These are phyloP conservation scores for Zygotorulaspora florentina DNA, from an alignment of 805 yeast species.

Conservation along the genomic window DNA sequence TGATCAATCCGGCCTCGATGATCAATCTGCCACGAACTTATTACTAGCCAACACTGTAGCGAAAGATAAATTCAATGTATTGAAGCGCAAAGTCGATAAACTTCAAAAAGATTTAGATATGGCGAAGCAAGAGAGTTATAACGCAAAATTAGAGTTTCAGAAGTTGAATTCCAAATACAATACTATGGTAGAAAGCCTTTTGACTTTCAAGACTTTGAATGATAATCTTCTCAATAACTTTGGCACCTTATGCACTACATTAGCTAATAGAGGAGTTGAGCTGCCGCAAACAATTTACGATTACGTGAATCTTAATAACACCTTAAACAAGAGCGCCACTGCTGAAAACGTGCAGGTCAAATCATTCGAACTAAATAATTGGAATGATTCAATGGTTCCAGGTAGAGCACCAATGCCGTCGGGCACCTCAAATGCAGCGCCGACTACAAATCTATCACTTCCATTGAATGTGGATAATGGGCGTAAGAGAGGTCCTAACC, in stretches of 20 bases:
- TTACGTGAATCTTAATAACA: conserved; percentile 4
- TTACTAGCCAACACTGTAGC: conserved; percentile 24
- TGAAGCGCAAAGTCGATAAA: conserved; percentile 37
- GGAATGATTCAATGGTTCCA: conserved; percentile 11
- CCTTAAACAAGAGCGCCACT: conserved; percentile 5
- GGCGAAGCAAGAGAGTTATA: conserved; percentile 24
- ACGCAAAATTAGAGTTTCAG: conserved; percentile 36
- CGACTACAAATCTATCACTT: conserved; percentile 14
- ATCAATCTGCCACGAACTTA: conserved; percentile 16
- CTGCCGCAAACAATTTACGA: conserved; percentile 44
- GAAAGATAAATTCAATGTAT: conserved; percentile 24
- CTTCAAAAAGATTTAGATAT: conserved; percentile 27
- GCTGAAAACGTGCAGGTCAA: conserved; percentile 7
- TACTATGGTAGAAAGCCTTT: conserved; percentile 56
- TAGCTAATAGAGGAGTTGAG: conserved; percentile 58
- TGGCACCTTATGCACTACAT: conserved; percentile 44
- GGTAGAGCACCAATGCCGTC: conserved; percentile 10
- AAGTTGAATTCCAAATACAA: conserved; percentile 54
- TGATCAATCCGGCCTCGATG: conserved; percentile 10
- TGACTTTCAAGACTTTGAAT: conserved; percentile 51
- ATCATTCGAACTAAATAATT: conserved; percentile 10
- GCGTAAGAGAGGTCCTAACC: conserved; percentile 6
- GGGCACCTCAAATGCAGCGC: conserved; percentile 8
- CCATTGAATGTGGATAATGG: conserved; percentile 14
- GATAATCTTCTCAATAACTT: conserved; percentile 55